phyloP scores from a whole-genome alignment of 2,329 filamentous ascomycete genomes.

The Sclerotinia trifoliorum region DNA sequence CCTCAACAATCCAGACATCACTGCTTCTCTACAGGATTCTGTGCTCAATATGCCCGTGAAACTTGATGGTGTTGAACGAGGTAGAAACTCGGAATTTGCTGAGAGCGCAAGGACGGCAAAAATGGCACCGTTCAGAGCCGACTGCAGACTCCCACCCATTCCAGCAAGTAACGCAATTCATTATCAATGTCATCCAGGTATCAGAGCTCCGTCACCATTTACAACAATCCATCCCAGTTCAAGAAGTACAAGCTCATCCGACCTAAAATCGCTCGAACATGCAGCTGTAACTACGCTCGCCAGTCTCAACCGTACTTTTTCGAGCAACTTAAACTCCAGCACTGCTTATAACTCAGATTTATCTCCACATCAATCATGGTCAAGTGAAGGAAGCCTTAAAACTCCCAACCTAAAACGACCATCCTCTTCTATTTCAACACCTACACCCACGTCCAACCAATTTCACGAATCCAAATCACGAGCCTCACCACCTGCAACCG shows the following conservation, averaged over 20 bases:
- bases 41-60: not conserved
- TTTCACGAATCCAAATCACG: not conserved
- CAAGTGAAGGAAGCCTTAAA: not conserved
- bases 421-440: not conserved
- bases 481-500: not conserved
- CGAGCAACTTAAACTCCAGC: not conserved
- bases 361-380: not conserved
- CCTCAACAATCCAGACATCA: no score
- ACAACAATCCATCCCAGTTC: no score
- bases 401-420: not conserved
- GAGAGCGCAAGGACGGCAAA: not conserved
- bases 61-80: not conserved
- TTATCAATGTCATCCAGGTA: not conserved
- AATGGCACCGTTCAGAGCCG: not conserved
- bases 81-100: not conserved
- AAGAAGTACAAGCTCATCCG: not conserved
- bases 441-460: not conserved
- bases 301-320: not conserved
- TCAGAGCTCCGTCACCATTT: not conserved
- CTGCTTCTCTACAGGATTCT: not conserved
- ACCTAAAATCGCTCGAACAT: not conserved
- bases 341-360: no score
- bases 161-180: not conserved
- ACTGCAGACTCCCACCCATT: not conserved
- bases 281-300: slow-evolving; percentile 1